A percentile compares a stretch with the other conserved stretches of the same genome.
These are phyloP conservation scores for Antrodiella citrinella DNA, from an alignment of 768 basidiomycete species.

Conservation along the genomic window DNA sequence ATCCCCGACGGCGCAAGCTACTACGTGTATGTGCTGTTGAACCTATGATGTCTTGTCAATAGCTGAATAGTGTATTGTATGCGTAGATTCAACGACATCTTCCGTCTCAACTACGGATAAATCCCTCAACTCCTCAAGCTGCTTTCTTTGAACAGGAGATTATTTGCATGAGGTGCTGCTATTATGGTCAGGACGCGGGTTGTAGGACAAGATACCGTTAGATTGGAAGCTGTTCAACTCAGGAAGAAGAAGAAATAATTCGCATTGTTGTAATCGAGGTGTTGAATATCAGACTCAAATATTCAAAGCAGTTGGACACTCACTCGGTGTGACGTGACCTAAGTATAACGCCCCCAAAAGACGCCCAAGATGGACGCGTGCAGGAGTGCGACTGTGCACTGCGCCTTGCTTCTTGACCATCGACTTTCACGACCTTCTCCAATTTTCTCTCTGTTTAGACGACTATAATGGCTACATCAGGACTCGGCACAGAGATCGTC, in stretches of 20 bases:
- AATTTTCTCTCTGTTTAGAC: slow-evolving; percentile 1
- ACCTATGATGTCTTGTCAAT: slow-evolving; percentile 1
- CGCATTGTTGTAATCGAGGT: not conserved
- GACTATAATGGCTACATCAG: slow-evolving; percentile 32
- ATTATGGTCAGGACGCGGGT: not conserved
- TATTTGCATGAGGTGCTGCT: not conserved
- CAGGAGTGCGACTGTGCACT: too few relatives aligned
- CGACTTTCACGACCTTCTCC: slow-evolving; percentile 2
- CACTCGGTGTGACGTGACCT: too few relatives aligned
- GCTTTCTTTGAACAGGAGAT: not conserved
- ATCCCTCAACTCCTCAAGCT: not conserved
- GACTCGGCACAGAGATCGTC: slow-evolving; percentile 79
- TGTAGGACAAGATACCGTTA: not conserved
- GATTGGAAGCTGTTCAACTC: not conserved
- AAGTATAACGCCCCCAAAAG: too few relatives aligned
- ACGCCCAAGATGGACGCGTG: too few relatives aligned
- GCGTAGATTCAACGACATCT: slow-evolving; percentile 78
- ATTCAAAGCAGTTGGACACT: too few relatives aligned
- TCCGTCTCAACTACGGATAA: slow-evolving; percentile 75
- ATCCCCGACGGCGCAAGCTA: slow-evolving; percentile 65
- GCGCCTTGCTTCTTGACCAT: not conserved
- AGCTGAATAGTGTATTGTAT: slow-evolving; percentile 2
- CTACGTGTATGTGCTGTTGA: slow-evolving; percentile 63
- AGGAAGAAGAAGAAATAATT: too few relatives aligned
- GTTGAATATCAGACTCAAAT: too few relatives aligned